Conservation (phyloP, 2,329 filamentous ascomycete species). For the Talaromyces sp. region DNA sequence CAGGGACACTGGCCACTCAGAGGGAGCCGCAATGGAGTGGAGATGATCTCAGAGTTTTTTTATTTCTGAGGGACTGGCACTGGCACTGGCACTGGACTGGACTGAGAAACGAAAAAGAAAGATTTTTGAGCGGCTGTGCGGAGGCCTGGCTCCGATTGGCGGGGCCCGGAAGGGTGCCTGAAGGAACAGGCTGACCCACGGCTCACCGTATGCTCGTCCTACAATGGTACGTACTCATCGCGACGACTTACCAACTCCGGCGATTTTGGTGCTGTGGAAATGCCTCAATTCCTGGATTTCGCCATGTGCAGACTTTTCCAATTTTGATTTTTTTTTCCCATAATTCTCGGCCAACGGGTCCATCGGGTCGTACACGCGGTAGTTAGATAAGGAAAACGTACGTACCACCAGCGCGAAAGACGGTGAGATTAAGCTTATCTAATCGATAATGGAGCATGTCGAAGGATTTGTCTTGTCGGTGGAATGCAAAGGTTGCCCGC, state of each 20-base stretch:
- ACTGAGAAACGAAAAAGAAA: background rate
- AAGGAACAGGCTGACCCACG: constrained; percentile 12
- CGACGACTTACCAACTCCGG: constrained; percentile 14
- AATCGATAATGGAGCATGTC: background rate
- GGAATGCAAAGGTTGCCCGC: background rate
- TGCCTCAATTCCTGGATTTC: background rate
- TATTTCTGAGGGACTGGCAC: too few species aligned
- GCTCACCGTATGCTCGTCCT: background rate
- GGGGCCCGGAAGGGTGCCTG: constrained; percentile 1
- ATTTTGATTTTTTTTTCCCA: too few species aligned
- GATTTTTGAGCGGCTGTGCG: background rate
- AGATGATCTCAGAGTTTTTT: too few species aligned
- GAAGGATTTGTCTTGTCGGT: background rate
- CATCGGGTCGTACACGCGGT: background rate
- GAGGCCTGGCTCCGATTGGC: constrained; percentile 5
- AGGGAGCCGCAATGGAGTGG: background rate
- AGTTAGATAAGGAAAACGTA: background rate
- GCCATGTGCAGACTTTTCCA: background rate
- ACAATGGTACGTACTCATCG: constrained; percentile 3
- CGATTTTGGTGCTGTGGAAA: background rate
- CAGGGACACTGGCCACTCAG: background rate
- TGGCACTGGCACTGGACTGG: too few species aligned
- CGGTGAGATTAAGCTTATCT: constrained; percentile 15
- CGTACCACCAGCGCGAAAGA: background rate
- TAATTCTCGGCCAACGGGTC: too few species aligned